Base-by-base conservation (phyloP, 306 rosid species). In the Trifolium fragiferum region DNA sequence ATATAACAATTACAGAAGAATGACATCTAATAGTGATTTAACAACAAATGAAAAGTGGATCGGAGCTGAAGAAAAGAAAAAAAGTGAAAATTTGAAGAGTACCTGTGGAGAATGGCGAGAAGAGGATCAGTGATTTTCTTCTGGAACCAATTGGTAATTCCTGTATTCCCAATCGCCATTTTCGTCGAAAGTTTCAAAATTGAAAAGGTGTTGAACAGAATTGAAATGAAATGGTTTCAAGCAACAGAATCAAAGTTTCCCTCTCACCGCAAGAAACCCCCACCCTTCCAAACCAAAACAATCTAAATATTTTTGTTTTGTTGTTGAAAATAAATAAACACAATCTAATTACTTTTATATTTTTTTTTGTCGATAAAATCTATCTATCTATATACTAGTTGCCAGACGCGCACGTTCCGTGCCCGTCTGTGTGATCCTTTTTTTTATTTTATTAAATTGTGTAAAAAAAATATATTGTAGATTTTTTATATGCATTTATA, bases 61-160 rank as follows among this genome's bases (percentile, higher is more conserved):
- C 32, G 49, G 14, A 49, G 46, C 20, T 13, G 2, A 32, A 51
- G 5, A 32, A 16, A 32, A 16, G 3, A 16, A 4, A 43, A 41
- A 51, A 55, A 58, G 54, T 20, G 64, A 33, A 47, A 40, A 16
- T 19, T 73, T 15, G 68, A 65, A 66, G 6, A 65, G 27, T 43
- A 93, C 98, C 93, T 87, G 67, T 87, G 92, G 59, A 93, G 83
- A 74, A 93, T 90, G 68, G 82, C 64, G 59, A 82, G 57, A 59
- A 93, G 87, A 51, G 98, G 98, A 80, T 89, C 92, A 16, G 76
- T 86, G 76, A 93, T 35, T 81, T 89, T 93, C 50, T 40, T 82
- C 23, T 83, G 84, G 63, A 93, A 73, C 98, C 98, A 93, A 77
- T 60, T 41, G 46, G 82, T 11, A 66, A 73, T n/a, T 57, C 77